Evolutionary conservation across 306 rosid genomes (phyloP).

Genomic region (Glycine soja): DNA sequence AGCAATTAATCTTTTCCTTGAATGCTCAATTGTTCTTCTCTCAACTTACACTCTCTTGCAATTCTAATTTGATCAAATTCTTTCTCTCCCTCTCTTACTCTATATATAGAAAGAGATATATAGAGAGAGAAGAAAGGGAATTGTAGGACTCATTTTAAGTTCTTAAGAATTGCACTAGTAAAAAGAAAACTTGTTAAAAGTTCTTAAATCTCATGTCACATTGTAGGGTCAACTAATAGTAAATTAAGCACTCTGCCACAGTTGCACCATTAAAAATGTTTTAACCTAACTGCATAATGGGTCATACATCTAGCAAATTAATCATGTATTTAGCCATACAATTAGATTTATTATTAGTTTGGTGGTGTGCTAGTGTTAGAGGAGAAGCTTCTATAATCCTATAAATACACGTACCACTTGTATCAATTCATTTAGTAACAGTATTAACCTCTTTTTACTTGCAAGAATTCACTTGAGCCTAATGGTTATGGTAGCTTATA

Average conservation of each 20-base stretch:
- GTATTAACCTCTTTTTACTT: background rate
- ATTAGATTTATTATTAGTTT: background rate
- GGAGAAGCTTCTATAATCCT: background rate
- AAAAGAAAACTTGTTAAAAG: background rate
- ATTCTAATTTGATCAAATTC: too few species aligned
- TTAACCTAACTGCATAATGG: background rate
- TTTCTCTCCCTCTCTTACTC: too few species aligned
- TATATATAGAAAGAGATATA: too few species aligned
- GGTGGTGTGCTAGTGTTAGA: background rate
- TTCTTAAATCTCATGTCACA: background rate
- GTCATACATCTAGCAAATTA: background rate
- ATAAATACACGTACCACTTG: background rate
- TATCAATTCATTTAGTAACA: background rate
- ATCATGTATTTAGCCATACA: background rate
- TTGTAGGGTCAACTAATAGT: background rate
- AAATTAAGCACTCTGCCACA: background rate
- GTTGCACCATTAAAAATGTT: background rate
- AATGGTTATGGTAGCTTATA: slow-evolving; percentile 14
- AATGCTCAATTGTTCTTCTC: too few species aligned
- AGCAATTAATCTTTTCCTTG: background rate
- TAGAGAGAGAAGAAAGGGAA: background rate
- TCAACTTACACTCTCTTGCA: too few species aligned
- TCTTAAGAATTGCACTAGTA: background rate
- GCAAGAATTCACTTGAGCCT: background rate
- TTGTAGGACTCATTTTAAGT: background rate